Conservation (phyloP, 2,329 filamentous ascomycete genomes). For the Hypoxylon sp. region DNA sequence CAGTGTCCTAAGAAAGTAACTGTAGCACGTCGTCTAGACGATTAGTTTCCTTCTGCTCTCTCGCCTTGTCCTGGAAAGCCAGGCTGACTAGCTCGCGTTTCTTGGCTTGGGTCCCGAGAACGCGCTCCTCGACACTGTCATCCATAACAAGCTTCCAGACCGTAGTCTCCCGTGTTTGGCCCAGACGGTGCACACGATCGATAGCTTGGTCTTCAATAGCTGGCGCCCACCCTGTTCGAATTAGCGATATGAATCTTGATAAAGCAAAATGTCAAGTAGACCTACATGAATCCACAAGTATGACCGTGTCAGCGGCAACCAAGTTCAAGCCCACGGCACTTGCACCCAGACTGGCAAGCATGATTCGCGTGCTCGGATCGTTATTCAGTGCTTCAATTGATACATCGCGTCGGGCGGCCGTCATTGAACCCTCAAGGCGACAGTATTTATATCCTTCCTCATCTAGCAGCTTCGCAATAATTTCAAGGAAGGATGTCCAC, state of each 20-base stretch:
- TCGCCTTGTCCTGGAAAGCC: constrained; percentile 82
- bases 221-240: constrained; percentile 80
- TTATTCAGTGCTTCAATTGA: constrained; percentile 77
- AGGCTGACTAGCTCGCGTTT: constrained; percentile 84
- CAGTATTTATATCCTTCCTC: constrained; percentile 73
- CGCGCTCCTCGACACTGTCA: constrained; percentile 83
- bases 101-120: constrained; percentile 81
- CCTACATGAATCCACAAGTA: constrained; percentile 82
- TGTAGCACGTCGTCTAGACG: constrained; percentile 64
- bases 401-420: constrained; percentile 76
- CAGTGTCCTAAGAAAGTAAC: constrained; percentile 55
- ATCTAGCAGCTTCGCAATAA: constrained; percentile 78
- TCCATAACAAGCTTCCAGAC: constrained; percentile 89
- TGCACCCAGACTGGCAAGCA: constrained; percentile 86
- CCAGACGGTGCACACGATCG: constrained; percentile 87
- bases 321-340: constrained; percentile 90
- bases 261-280: constrained; percentile 18
- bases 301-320: constrained; percentile 86
- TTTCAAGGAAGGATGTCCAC: constrained; percentile 81
- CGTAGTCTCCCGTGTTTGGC: constrained; percentile 83
- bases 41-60: constrained; percentile 62
- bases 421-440: constrained; percentile 87
- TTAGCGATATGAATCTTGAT: constrained; percentile 27
- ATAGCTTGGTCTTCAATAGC: constrained; percentile 94
- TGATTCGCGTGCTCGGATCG: constrained; percentile 77